Evolutionary conservation across 768 basidiomycete genomes (phyloP).

Genomic region (Daedaleopsis nitida): DNA sequence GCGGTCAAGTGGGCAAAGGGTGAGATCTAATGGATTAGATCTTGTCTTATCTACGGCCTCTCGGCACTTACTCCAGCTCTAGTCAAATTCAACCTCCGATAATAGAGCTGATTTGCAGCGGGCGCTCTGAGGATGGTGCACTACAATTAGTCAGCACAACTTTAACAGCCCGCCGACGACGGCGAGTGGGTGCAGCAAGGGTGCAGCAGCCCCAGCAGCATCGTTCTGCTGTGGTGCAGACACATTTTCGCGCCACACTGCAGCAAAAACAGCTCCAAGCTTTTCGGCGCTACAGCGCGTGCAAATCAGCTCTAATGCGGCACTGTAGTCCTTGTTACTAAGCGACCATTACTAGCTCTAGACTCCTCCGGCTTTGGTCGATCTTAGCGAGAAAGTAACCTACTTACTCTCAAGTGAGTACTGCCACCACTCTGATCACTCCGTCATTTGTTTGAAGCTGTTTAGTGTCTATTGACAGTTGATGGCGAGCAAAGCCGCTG

Average conservation of each 20-base stretch:
- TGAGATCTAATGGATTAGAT: constrained; percentile 25
- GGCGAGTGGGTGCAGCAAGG: too few relatives aligned
- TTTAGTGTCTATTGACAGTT: constrained; percentile 2
- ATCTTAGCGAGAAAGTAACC: neutral
- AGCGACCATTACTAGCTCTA: constrained; percentile 3
- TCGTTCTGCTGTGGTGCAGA: too few relatives aligned
- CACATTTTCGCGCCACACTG: too few relatives aligned
- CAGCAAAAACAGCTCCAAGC: too few relatives aligned
- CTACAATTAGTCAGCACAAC: too few relatives aligned
- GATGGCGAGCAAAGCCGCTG: neutral
- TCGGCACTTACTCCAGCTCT: constrained; percentile 9
- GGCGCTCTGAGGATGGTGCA: too few relatives aligned
- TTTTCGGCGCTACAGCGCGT: too few relatives aligned
- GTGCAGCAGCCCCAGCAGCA: too few relatives aligned
- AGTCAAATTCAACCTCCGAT: constrained; percentile 10
- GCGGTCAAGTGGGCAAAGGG: constrained; percentile 32
- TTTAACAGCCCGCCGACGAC: too few relatives aligned
- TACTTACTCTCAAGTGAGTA: neutral
- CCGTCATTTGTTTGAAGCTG: constrained; percentile 7
- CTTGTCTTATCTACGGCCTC: constrained; percentile 18
- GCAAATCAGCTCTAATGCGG: too few relatives aligned
- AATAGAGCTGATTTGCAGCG: too few relatives aligned
- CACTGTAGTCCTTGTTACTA: constrained; percentile 2
- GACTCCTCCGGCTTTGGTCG: neutral
- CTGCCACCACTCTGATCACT: neutral